phyloP scores from a whole-genome alignment of 352 stramenopile species.

The Bremia lactucae region DNA sequence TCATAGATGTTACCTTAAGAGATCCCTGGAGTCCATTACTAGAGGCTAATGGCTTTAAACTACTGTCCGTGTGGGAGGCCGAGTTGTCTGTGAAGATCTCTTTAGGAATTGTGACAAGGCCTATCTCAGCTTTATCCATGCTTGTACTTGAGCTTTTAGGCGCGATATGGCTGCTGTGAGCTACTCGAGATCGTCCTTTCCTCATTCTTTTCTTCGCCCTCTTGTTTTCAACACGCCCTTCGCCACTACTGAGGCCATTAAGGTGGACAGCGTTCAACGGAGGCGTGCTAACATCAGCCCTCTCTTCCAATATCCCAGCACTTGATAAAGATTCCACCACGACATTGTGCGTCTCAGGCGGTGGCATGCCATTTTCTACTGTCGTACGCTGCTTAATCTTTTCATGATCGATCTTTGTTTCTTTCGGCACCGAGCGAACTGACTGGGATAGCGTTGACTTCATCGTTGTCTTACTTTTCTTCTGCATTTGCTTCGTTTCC shows the following conservation, averaged over 20 bases:
- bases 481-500: neutral
- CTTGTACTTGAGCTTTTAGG: neutral
- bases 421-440: too few relatives aligned
- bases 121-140: neutral
- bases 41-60: slow-evolving; percentile 1
- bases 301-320: neutral
- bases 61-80: neutral
- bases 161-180: neutral
- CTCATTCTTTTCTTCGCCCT: slow-evolving; percentile 4
- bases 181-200: neutral
- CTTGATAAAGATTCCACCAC: slow-evolving; percentile 2
- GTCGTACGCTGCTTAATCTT: neutral
- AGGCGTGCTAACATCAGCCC: too few relatives aligned
- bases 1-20: neutral
- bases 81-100: neutral
- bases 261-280: too few relatives aligned
- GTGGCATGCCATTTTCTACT: neutral
- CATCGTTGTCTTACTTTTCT: neutral
- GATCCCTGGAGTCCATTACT: slow-evolving; percentile 9
- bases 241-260: too few relatives aligned
- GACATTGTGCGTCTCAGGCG: slow-evolving; percentile 12
- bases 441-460: neutral
- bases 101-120: neutral
- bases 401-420: too few relatives aligned
- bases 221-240: too few relatives aligned